Conservation (phyloP, 2,329 filamentous ascomycete genomes). For the Fusarium sp. region DNA sequence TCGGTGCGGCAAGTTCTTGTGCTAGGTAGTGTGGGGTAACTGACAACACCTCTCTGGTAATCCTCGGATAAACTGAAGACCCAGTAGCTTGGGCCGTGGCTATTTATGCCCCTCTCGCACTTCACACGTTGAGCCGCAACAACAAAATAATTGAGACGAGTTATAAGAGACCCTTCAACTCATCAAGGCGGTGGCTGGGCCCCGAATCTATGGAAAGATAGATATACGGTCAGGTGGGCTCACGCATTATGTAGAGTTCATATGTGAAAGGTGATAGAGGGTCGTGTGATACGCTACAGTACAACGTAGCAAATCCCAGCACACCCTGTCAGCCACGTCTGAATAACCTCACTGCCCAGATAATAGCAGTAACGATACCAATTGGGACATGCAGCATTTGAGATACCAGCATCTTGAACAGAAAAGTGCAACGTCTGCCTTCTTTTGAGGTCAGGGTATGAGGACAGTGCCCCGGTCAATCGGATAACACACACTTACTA, state of each 20-base stretch:
- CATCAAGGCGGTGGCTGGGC: neutral
- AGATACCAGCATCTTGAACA: neutral
- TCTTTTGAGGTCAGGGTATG: neutral
- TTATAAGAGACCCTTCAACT: neutral
- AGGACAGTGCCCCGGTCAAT: neutral
- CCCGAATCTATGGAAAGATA: neutral
- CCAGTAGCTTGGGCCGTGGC: slow-evolving; percentile 27
- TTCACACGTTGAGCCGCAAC: slow-evolving; percentile 27
- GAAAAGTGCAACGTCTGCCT: neutral
- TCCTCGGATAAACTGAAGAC: neutral
- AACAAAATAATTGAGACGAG: neutral
- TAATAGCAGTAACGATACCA: neutral
- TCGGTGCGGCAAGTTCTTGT: slow-evolving; percentile 52
- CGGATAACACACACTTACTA: neutral
- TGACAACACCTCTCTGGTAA: too few species aligned
- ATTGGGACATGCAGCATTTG: neutral
- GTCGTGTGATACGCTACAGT: neutral
- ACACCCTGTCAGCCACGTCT: neutral
- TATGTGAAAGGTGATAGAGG: neutral
- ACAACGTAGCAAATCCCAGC: neutral
- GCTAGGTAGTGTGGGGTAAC: slow-evolving; percentile 50
- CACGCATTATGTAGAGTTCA: neutral
- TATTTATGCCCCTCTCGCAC: slow-evolving; percentile 25
- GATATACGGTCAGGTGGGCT: neutral
- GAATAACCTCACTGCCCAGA: neutral